Conservation (phyloP, 2,329 filamentous ascomycete species). For the Byssochlamys sp. region DNA sequence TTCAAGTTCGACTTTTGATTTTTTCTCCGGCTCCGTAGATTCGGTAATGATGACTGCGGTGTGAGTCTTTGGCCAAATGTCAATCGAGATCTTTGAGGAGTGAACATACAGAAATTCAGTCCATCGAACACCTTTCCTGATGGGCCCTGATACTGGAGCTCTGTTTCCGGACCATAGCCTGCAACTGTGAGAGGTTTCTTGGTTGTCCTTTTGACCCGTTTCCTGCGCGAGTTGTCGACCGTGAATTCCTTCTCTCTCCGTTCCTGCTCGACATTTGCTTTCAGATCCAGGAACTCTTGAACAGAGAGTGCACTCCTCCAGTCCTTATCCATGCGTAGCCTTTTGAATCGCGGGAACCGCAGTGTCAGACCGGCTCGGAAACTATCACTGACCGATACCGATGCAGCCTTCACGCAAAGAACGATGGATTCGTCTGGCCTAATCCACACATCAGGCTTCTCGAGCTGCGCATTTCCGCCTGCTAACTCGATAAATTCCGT, state of each 20-base stretch:
- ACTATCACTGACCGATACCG: slow-evolving; percentile 61
- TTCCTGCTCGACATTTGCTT: slow-evolving; percentile 59
- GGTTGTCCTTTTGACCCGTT: slow-evolving; percentile 47
- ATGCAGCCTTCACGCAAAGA: slow-evolving; percentile 78
- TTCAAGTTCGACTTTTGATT: slow-evolving; percentile 69
- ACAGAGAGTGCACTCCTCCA: slow-evolving; percentile 74
- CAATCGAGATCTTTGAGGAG: slow-evolving; percentile 1
- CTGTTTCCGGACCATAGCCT: slow-evolving; percentile 50
- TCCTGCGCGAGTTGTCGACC: slow-evolving; percentile 57
- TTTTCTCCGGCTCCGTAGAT: slow-evolving; percentile 58
- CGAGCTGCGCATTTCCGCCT: slow-evolving; percentile 63
- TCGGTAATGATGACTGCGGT: slow-evolving; percentile 61
- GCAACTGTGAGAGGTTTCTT: slow-evolving; percentile 65
- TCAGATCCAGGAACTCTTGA: slow-evolving; percentile 66
- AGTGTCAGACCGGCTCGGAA: slow-evolving; percentile 71
- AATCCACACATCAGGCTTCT: slow-evolving; percentile 88
- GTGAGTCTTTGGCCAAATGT: slow-evolving; percentile 5
- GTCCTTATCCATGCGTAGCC: slow-evolving; percentile 66
- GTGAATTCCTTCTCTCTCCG: slow-evolving; percentile 65
- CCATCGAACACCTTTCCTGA: slow-evolving; percentile 62
- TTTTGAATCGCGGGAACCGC: slow-evolving; percentile 83
- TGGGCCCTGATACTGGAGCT: slow-evolving; percentile 47
- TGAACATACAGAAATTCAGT: slow-evolving; percentile 57
- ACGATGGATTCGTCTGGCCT: slow-evolving; percentile 79
- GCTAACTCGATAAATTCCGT: slow-evolving; percentile 70